Conservation (phyloP, 257 asterid species). For the Phtheirospermum japonicum region DNA sequence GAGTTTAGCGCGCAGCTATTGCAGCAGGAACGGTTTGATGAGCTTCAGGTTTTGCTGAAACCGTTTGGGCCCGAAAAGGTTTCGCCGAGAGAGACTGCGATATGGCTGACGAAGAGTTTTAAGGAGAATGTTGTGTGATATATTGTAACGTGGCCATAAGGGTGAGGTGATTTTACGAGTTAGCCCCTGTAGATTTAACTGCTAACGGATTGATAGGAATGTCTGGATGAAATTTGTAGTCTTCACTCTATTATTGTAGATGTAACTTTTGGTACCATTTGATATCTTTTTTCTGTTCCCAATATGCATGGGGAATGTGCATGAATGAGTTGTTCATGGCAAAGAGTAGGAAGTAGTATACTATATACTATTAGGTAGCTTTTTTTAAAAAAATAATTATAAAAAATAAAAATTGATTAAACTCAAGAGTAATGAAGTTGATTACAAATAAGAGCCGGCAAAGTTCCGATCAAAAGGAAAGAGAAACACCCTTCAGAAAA, state of each 20-base stretch:
- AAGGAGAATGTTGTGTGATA: conserved; percentile 56
- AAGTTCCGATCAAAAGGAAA: too few species aligned
- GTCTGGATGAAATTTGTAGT: neutral
- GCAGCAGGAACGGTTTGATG: conserved; percentile 84
- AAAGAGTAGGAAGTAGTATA: too few species aligned
- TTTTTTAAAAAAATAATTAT: too few species aligned
- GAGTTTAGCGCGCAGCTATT: conserved; percentile 89
- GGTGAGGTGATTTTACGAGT: neutral
- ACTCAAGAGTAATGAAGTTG: too few species aligned
- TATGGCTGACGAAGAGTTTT: conserved; percentile 95
- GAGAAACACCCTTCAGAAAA: too few species aligned
- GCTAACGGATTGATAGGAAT: conserved; percentile 28
- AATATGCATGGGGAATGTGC: too few species aligned
- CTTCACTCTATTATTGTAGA: neutral
- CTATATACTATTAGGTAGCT: too few species aligned
- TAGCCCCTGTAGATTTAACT: conserved; percentile 18
- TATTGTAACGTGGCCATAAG: neutral
- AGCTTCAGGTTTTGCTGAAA: conserved; percentile 78
- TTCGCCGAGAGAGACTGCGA: conserved; percentile 92
- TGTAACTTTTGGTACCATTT: neutral
- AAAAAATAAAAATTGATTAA: too few species aligned
- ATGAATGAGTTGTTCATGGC: neutral
- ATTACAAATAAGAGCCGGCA: too few species aligned
- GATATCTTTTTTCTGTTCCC: too few species aligned
- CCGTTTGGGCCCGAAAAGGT: conserved; percentile 93